phyloP scores from a whole-genome alignment of 345 rosid genomes.

The Bruguiera parviflora region DNA sequence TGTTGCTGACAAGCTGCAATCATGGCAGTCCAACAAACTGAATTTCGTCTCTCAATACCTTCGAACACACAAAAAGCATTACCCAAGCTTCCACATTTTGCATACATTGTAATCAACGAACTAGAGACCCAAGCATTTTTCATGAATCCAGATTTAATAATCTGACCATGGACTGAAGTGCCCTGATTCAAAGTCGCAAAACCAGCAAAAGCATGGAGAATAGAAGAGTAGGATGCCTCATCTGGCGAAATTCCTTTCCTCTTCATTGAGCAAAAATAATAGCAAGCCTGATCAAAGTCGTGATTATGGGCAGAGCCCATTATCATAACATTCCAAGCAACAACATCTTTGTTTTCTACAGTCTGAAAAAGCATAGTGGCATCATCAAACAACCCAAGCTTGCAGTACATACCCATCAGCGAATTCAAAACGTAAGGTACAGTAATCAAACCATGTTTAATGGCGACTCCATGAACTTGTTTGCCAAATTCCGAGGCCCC shows the following conservation, averaged over 20 bases:
- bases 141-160: conserved; percentile 34
- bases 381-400: conserved; percentile 27
- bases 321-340: conserved; percentile 39
- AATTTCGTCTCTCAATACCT: conserved; percentile 31
- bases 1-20: conserved; percentile 47
- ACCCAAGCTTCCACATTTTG: conserved; percentile 38
- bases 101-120: conserved; percentile 47
- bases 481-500: conserved; percentile 31
- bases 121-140: conserved; percentile 24
- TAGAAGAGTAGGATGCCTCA: conserved; percentile 41
- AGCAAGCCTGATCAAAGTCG: conserved; percentile 34
- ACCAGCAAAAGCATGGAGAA: conserved; percentile 40
- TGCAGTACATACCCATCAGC: conserved; percentile 36
- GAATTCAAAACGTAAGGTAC: conserved; percentile 40
- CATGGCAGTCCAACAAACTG: conserved; percentile 43
- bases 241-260: conserved; percentile 34
- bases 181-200: conserved; percentile 37
- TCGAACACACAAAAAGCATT: conserved; percentile 31
- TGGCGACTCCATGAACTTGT: conserved; percentile 36
- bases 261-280: conserved; percentile 32
- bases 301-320: conserved; percentile 30
- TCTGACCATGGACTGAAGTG: conserved; percentile 30
- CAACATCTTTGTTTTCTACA: conserved; percentile 23
- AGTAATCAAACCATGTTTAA: conserved; percentile 25
- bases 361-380: conserved; percentile 26